Conservation (phyloP, 2,329 filamentous ascomycete genomes). For the Aspergillus brunneoviolaceus region DNA sequence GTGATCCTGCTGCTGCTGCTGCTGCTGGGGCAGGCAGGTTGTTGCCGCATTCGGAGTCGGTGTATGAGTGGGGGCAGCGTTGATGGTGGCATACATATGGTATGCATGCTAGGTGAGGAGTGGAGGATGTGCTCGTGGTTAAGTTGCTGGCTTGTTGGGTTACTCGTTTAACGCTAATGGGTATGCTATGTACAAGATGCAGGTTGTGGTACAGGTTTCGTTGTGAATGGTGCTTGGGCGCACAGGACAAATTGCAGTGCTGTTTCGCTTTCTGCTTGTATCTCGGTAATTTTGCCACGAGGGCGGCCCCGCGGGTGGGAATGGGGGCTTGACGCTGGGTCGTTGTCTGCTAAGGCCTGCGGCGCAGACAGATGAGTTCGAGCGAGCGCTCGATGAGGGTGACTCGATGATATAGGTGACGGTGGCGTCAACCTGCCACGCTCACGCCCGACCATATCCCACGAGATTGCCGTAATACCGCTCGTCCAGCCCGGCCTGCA, state of each 20-base stretch:
- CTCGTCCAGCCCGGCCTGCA: slow-evolving; percentile 46
- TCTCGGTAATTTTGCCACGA: no score
- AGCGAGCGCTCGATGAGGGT: no score
- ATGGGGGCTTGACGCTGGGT: no score
- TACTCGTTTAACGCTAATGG: not conserved
- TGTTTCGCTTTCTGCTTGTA: no score
- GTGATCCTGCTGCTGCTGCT: not conserved
- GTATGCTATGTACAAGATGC: not conserved
- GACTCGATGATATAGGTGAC: no score
- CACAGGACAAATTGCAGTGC: no score
- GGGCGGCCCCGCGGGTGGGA: no score
- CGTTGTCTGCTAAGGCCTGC: no score
- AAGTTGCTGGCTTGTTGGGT: not conserved
- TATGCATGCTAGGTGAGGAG: not conserved
- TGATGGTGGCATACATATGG: not conserved
- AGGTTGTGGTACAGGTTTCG: no score
- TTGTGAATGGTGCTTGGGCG: no score
- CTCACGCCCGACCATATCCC: not conserved
- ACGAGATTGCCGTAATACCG: slow-evolving; percentile 42
- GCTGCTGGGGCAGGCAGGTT: not conserved
- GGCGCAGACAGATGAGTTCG: no score
- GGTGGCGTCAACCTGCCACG: no score
- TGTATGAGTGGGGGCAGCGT: not conserved
- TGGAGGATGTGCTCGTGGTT: not conserved
- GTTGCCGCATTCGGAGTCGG: not conserved